Evolutionary conservation across 2,329 filamentous ascomycete genomes (phyloP).

Genomic region (Curvularia verruculosa): DNA sequence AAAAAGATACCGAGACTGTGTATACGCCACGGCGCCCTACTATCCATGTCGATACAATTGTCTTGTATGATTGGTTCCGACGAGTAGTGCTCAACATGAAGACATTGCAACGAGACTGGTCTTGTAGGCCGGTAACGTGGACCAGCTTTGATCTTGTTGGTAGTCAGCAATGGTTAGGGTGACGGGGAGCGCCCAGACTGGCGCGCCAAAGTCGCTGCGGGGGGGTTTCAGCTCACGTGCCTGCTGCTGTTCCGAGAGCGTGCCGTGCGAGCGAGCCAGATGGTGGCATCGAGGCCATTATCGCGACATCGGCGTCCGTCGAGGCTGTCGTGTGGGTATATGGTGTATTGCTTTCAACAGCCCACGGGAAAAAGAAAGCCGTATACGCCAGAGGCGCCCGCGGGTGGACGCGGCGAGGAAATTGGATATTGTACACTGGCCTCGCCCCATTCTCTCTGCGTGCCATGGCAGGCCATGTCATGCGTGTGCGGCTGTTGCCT

Average conservation of each 20-base stretch:
- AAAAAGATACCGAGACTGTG: too few species aligned
- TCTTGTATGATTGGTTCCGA: too few species aligned
- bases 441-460: constrained; percentile 16
- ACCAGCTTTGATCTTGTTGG: too few species aligned
- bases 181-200: constrained; percentile 17
- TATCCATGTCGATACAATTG: too few species aligned
- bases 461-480: background rate
- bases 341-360: background rate
- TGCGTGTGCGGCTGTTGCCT: constrained; percentile 7
- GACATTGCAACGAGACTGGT: too few species aligned
- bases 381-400: constrained; percentile 2
- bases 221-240: background rate
- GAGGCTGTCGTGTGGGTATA: background rate
- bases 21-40: too few species aligned
- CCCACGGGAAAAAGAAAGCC: background rate
- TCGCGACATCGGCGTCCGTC: background rate
- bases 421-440: constrained; percentile 13
- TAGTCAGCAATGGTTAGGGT: too few species aligned
- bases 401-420: constrained; percentile 1
- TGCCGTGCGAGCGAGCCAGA: constrained; percentile 6
- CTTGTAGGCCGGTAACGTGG: too few species aligned
- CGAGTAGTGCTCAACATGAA: too few species aligned
- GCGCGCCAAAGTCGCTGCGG: background rate
- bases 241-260: constrained; percentile 20
- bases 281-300: too few species aligned